These are phyloP conservation scores for Fagus crenata DNA, from an alignment of 306 rosid species.

Conservation along the genomic window DNA sequence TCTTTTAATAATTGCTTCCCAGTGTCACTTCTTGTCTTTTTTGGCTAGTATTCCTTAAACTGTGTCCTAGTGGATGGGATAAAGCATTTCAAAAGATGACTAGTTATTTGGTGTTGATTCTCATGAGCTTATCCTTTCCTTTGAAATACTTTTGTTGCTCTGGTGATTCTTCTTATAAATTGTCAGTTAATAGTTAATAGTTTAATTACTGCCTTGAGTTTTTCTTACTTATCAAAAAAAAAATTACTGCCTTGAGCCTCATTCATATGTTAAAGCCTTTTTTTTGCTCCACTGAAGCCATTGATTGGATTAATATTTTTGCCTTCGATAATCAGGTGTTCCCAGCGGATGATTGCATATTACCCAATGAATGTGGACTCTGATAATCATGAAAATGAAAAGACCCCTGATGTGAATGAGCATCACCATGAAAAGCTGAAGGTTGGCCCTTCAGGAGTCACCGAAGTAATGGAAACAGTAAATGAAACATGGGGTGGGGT, in stretches of 20 bases:
- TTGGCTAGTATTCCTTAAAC: not conserved
- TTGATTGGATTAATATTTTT: slow-evolving; percentile 12
- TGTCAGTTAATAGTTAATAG: not conserved
- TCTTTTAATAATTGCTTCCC: not conserved
- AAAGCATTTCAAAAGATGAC: not conserved
- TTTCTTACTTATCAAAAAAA: too few relatives aligned
- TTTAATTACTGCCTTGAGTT: not conserved
- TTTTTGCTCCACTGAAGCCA: slow-evolving; percentile 6
- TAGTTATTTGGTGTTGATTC: not conserved
- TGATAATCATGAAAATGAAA: slow-evolving; percentile 33
- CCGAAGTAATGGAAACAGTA: slow-evolving; percentile 27
- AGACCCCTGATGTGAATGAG: slow-evolving; percentile 27
- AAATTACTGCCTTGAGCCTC: not conserved
- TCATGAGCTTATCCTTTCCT: not conserved
- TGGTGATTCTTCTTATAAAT: not conserved
- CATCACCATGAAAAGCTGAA: slow-evolving; percentile 25
- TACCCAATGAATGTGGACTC: slow-evolving; percentile 24
- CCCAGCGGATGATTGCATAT: slow-evolving; percentile 18
- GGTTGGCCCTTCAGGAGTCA: slow-evolving; percentile 32
- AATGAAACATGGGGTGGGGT: slow-evolving; percentile 29
- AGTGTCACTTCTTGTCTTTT: not conserved
- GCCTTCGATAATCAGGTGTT: slow-evolving; percentile 30
- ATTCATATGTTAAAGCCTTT: slow-evolving; percentile 1
- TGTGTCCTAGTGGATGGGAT: not conserved
- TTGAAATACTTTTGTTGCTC: not conserved